phyloP scores from a whole-genome alignment of 768 basidiomycete species.

The Boletus sensibilis region DNA sequence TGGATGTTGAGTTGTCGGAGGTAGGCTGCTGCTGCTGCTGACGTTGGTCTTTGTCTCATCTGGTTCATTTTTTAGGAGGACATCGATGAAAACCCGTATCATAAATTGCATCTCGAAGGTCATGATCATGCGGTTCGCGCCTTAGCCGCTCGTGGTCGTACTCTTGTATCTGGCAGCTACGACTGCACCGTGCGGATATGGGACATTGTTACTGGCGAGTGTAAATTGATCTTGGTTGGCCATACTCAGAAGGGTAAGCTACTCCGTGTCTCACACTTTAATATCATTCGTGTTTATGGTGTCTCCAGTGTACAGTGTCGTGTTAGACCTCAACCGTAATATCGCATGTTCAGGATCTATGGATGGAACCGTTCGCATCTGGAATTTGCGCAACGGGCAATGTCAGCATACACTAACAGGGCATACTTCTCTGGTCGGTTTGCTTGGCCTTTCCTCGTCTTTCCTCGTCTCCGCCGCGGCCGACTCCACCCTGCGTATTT shows the following conservation, averaged over 20 bases:
- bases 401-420: constrained; percentile 81
- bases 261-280: constrained; percentile 26
- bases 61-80: constrained; percentile 49
- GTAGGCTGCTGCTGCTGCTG: constrained; percentile 24
- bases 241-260: constrained; percentile 83
- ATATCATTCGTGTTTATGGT: constrained; percentile 6
- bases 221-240: constrained; percentile 77
- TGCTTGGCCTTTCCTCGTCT: constrained; percentile 86
- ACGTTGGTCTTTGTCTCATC: constrained; percentile 1
- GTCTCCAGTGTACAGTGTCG: constrained; percentile 86
- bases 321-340: constrained; percentile 80
- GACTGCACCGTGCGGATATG: constrained; percentile 94
- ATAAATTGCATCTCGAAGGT: constrained; percentile 78
- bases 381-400: constrained; percentile 82
- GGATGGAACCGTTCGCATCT: constrained; percentile 96
- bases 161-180: constrained; percentile 93
- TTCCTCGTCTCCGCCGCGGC: constrained; percentile 94
- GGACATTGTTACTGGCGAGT: constrained; percentile 84
- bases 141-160: constrained; percentile 85
- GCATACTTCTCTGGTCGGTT: constrained; percentile 92
- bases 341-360: constrained; percentile 97
- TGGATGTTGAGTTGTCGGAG: constrained; percentile 58
- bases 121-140: constrained; percentile 92
- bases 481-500: constrained; percentile 91
- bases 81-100: constrained; percentile 81